A percentile compares a stretch with the other conserved stretches of the same genome.
Evolutionary conservation across 768 basidiomycete species (phyloP).

Genomic region (Agaricus blazei): DNA sequence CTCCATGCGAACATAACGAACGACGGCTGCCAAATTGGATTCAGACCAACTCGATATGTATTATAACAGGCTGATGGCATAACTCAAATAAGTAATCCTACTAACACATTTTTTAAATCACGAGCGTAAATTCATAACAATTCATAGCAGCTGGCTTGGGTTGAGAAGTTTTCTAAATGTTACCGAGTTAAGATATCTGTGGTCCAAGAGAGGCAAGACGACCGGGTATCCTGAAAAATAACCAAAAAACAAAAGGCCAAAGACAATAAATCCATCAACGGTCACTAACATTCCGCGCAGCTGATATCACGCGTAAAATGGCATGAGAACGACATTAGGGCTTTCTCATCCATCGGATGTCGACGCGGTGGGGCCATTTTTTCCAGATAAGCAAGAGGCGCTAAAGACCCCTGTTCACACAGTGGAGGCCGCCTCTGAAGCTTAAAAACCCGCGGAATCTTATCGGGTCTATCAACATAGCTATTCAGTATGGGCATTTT

Average conservation of each 20-base stretch:
- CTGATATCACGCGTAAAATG: slow-evolving; percentile 10
- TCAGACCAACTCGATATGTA: not conserved
- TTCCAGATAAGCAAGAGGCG: slow-evolving; percentile 61
- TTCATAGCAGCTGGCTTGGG: too few relatives aligned
- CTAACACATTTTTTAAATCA: not conserved
- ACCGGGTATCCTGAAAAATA: not conserved
- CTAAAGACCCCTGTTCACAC: slow-evolving; percentile 28
- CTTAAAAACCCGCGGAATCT: slow-evolving; percentile 4
- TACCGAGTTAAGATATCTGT: not conserved
- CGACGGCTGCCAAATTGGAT: not conserved
- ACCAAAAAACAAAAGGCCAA: not conserved
- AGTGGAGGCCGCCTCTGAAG: slow-evolving; percentile 5
- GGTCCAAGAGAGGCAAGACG: not conserved
- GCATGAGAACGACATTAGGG: slow-evolving; percentile 53
- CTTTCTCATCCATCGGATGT: slow-evolving; percentile 68
- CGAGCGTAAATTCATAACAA: not conserved
- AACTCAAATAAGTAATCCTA: not conserved
- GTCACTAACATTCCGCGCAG: not conserved
- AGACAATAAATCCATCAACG: not conserved
- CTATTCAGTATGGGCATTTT: not conserved
- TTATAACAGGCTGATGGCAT: not conserved
- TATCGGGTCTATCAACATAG: slow-evolving; percentile 1
- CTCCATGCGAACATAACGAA: not conserved
- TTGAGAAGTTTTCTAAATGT: not conserved
- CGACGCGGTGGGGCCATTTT: slow-evolving; percentile 55